phyloP scores from a whole-genome alignment of 1,284 basidiomycete genomes.

The Cronartium ribicola region DNA sequence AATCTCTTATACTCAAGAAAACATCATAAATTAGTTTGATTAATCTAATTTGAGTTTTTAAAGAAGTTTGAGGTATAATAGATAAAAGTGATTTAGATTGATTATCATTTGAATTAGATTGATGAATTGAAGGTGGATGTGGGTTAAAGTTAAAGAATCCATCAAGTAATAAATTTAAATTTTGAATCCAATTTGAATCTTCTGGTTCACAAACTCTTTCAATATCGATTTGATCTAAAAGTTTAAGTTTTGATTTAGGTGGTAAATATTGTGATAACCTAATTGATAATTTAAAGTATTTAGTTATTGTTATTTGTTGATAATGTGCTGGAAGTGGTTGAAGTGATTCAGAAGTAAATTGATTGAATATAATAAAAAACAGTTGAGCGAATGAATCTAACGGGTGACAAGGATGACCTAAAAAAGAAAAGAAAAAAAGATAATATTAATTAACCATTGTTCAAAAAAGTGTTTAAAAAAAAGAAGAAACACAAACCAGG shows the following conservation, averaged over 20 bases:
- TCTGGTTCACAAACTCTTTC: slow-evolving; percentile 55
- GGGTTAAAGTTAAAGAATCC: slow-evolving; percentile 51
- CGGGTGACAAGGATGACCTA: slow-evolving; percentile 3
- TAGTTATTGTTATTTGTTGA: slow-evolving; percentile 24
- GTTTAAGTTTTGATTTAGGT: slow-evolving; percentile 51
- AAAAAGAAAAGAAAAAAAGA: not conserved
- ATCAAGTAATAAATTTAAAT: slow-evolving; percentile 53
- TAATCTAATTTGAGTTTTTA: slow-evolving; percentile 49
- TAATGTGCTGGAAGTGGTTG: slow-evolving; percentile 7
- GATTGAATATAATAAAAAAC: slow-evolving; percentile 25
- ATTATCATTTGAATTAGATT: slow-evolving; percentile 28
- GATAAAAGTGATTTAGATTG: slow-evolving; percentile 41
- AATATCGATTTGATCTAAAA: slow-evolving; percentile 55
- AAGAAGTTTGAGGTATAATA: slow-evolving; percentile 45
- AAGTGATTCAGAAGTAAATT: slow-evolving; percentile 14
- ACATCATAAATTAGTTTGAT: slow-evolving; percentile 53
- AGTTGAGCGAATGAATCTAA: slow-evolving; percentile 24
- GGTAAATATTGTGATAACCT: slow-evolving; percentile 52
- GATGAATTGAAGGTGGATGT: slow-evolving; percentile 27
- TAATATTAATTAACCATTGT: not conserved
- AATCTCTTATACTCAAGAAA: slow-evolving; percentile 53
- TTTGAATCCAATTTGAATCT: slow-evolving; percentile 55
- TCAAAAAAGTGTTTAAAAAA: not conserved
- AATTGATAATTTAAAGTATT: slow-evolving; percentile 44
- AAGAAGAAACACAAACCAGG: not conserved